Evolutionary conservation across 2,329 filamentous ascomycete species (phyloP).

Genomic region (Colletotrichum camelliae): DNA sequence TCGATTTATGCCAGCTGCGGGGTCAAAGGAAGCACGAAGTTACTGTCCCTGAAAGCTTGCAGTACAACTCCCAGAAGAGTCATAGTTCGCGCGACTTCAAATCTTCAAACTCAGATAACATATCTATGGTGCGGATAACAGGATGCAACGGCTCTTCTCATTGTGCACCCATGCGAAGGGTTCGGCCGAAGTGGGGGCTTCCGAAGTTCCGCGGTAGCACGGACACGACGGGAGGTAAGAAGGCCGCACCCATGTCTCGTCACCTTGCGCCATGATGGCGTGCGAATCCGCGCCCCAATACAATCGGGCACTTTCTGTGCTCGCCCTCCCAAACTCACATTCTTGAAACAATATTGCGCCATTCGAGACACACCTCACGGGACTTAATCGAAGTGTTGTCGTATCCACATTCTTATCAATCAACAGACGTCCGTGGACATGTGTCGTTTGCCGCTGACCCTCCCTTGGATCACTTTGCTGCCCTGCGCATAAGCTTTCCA

Average conservation of each 20-base stretch:
- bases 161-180: not conserved
- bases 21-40: not conserved
- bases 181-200: not conserved
- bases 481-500: not conserved
- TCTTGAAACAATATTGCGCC: constrained; percentile 11
- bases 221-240: not conserved
- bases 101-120: not conserved
- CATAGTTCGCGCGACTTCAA: not conserved
- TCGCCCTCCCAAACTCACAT: not conserved
- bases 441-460: not conserved
- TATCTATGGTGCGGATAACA: not conserved
- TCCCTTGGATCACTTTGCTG: not conserved
- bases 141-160: not conserved
- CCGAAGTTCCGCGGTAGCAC: not conserved
- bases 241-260: not conserved
- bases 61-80: not conserved
- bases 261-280: constrained; percentile 18
- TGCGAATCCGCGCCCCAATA: not conserved
- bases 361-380: not conserved
- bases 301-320: not conserved
- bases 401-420: constrained; percentile 7
- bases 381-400: not conserved
- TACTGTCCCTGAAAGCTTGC: not conserved
- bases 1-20: not conserved
- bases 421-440: not conserved